phyloP scores from a whole-genome alignment of 495 filamentous ascomycete genomes.

The Penicillium psychrofluorescens region DNA sequence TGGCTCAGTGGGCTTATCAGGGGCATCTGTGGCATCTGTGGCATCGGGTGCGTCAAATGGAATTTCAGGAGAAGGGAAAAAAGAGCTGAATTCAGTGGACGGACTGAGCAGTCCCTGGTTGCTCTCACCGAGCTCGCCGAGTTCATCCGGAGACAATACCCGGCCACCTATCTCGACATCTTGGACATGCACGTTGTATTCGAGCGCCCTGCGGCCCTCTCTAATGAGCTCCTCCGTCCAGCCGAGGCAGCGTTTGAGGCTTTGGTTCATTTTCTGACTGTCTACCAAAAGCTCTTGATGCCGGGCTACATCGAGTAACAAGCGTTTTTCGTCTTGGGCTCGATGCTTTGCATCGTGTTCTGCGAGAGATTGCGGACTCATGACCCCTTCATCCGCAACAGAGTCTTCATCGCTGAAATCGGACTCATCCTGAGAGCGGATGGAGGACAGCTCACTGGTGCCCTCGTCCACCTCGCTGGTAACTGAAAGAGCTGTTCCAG shows the following conservation, averaged over 20 bases:
- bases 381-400: conserved; percentile 22
- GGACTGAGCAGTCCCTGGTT: conserved; percentile 30
- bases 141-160: conserved; percentile 62
- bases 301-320: conserved; percentile 75
- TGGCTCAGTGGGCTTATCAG: neutral
- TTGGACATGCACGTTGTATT: conserved; percentile 64
- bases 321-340: conserved; percentile 61
- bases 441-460: conserved; percentile 26
- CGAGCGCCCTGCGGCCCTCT: conserved; percentile 79
- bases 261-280: conserved; percentile 90
- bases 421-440: conserved; percentile 28
- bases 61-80: conserved; percentile 2
- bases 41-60: conserved; percentile 6
- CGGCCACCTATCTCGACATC: conserved; percentile 79
- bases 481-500: conserved; percentile 26
- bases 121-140: conserved; percentile 45
- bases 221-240: conserved; percentile 86
- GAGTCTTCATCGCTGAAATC: conserved; percentile 46
- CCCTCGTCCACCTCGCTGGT: conserved; percentile 32
- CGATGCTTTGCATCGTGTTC: conserved; percentile 37
- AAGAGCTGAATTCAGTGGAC: conserved; percentile 9
- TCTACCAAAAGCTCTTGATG: conserved; percentile 84
- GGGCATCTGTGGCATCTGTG: conserved; percentile 1
- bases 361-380: conserved; percentile 26
- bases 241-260: conserved; percentile 75